Base-by-base conservation (phyloP, 2,329 filamentous ascomycete genomes). In the Trichoderma asperellum region DNA sequence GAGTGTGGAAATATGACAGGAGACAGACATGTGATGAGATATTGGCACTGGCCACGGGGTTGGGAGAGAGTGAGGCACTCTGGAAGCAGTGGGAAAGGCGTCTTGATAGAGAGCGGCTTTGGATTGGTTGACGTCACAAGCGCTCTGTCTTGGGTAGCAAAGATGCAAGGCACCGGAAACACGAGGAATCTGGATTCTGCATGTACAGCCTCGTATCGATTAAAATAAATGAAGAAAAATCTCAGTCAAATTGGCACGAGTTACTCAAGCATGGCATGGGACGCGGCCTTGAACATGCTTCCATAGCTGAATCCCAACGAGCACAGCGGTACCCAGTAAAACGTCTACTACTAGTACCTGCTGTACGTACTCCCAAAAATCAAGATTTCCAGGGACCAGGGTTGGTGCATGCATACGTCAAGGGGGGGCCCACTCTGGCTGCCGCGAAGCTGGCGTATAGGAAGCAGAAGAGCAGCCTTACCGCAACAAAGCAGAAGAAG, bases 371-470 rank as follows among this genome's bases (percentile, higher is more conserved):
- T 49, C 10, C 21, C n/a, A 11, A 65, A 43, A 65, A 65, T 57
- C 62, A 65, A 65, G 62, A 65, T 65, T 62, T 24, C 53, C 62
- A 47, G 34, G 62, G 62, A 27, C 62, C 53, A 65, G 62, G 62
- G 62, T 57, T 65, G 62, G 37, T 65, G 62, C 62, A 43, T 43
- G 32, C 32, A 65, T 65, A 65, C 62, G 62, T 65, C 62, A 65
- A 56, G 62, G 59, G 58, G 40, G 59, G 52, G 16, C n/a, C 62
- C 62, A 65, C 62, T 27, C 62, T 21, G 3, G 62, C 6, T 49
- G 47, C 21, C 21, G 47, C 24, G 47, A 27, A 56, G 37, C 62
- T 47, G 52, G 43, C 27, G n/a, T 59, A 21, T 27, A 61, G 5
- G 5, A n/a, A 53, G 6, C 6, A 37, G 35, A 35, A 63, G 32